These are phyloP conservation scores for Pythium graminicola DNA, from an alignment of 352 stramenopile genomes.

Conservation along the genomic window DNA sequence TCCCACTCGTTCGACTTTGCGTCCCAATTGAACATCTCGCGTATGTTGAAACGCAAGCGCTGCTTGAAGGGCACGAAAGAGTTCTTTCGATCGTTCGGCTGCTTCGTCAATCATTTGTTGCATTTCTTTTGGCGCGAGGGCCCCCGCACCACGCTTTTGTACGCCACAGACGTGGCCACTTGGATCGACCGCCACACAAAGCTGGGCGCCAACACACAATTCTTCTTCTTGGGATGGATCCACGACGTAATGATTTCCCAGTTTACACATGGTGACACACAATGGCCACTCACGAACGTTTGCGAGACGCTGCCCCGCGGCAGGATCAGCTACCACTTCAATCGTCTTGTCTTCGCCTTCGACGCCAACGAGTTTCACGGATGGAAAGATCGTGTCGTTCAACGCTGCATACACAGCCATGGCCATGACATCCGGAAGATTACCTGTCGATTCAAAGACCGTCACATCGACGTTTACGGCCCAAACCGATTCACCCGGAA, in stretches of 20 bases:
- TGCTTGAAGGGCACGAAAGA: conserved; percentile 50
- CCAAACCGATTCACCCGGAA: conserved; percentile 70
- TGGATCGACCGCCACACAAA: conserved; percentile 64
- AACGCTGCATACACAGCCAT: conserved; percentile 77
- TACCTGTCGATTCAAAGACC: conserved; percentile 74
- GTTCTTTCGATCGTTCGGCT: conserved; percentile 49
- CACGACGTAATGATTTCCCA: conserved; percentile 60
- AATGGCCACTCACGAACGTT: conserved; percentile 50
- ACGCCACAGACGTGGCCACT: conserved; percentile 55
- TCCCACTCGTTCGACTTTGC: conserved; percentile 53
- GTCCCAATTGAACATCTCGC: conserved; percentile 36
- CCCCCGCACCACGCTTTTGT: conserved; percentile 64
- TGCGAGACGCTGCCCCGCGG: conserved; percentile 44
- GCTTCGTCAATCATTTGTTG: conserved; percentile 76
- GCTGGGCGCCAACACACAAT: conserved; percentile 64
- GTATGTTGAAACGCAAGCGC: conserved; percentile 46
- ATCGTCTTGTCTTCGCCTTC: conserved; percentile 73
- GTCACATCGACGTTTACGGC: conserved; percentile 64
- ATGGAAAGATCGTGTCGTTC: conserved; percentile 70
- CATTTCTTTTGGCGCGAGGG: conserved; percentile 69
- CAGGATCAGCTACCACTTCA: conserved; percentile 68
- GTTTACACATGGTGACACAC: conserved; percentile 70
- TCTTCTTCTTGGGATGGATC: conserved; percentile 72
- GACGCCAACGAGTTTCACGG: conserved; percentile 59
- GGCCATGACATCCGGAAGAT: conserved; percentile 67